Percentiles rank a stretch among this genome's conserved stretches.
Evolutionary conservation across 2,329 filamentous ascomycete genomes (phyloP).

Genomic region (Seiridium cupressi): DNA sequence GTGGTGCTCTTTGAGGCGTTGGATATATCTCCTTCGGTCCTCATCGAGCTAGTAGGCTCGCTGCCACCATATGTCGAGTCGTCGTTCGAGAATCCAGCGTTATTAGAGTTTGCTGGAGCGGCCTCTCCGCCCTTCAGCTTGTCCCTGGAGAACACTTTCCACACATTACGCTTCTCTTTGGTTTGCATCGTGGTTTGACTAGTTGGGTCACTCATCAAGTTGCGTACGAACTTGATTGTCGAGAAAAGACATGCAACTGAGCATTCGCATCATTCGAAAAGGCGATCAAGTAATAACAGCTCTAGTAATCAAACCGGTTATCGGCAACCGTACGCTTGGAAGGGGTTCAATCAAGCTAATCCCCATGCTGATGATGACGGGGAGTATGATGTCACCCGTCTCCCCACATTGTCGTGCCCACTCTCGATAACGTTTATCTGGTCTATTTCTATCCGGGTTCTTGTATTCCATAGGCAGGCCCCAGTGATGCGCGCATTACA

Average conservation of each 20-base stretch:
- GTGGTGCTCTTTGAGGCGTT: conserved; percentile 9
- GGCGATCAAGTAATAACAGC: neutral
- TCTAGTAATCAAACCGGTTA: neutral
- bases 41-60: conserved; percentile 9
- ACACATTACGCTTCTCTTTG: neutral
- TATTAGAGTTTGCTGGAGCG: neutral
- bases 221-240: neutral
- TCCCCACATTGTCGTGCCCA: neutral
- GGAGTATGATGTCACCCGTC: neutral
- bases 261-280: neutral
- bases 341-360: neutral
- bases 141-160: neutral
- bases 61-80: conserved; percentile 9
- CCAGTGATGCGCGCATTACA: no score
- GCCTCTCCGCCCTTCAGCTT: neutral
- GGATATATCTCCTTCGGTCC: conserved; percentile 2
- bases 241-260: neutral
- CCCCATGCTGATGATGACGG: neutral
- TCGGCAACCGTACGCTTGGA: neutral
- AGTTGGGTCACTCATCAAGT: neutral
- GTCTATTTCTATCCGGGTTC: no score
- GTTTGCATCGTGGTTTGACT: neutral
- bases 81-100: neutral
- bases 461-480: no score
- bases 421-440: no score